Percentiles rank a stretch among this genome's conserved stretches.
phyloP scores from a whole-genome alignment of 1,284 basidiomycete species.

The Tilletiaria anomala region DNA sequence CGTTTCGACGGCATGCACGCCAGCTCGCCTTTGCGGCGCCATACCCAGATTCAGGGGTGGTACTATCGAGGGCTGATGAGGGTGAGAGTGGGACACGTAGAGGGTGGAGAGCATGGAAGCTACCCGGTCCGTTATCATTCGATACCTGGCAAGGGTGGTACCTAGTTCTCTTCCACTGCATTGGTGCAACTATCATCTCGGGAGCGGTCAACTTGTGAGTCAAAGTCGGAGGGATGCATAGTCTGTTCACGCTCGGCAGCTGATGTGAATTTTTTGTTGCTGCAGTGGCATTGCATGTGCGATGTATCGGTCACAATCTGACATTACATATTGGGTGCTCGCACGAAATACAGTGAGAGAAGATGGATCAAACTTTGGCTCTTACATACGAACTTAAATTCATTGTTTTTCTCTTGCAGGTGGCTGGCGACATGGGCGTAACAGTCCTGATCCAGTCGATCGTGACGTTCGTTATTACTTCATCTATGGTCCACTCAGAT shows the following conservation, averaged over 20 bases:
- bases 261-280: neutral
- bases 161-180: conserved; percentile 6
- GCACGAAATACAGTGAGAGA: conserved; percentile 22
- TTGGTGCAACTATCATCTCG: conserved; percentile 5
- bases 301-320: conserved; percentile 13
- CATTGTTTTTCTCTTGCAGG: too few relatives aligned
- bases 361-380: too few relatives aligned
- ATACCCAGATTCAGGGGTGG: too few relatives aligned
- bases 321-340: conserved; percentile 19
- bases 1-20: too few relatives aligned
- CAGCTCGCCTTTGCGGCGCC: neutral
- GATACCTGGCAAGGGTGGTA: too few relatives aligned
- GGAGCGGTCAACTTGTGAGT: conserved; percentile 29
- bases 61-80: too few relatives aligned
- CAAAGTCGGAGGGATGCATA: neutral
- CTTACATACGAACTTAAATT: too few relatives aligned
- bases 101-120: too few relatives aligned
- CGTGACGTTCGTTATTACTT: conserved; percentile 31
- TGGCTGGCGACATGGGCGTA: conserved; percentile 35
- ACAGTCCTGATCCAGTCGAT: conserved; percentile 33
- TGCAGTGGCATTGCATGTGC: conserved; percentile 18
- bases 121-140: too few relatives aligned
- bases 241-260: neutral
- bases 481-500: conserved; percentile 21
- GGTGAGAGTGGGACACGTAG: too few relatives aligned